These are phyloP conservation scores for Solanum habrochaites DNA, from an alignment of 257 asterid species.

Conservation along the genomic window DNA sequence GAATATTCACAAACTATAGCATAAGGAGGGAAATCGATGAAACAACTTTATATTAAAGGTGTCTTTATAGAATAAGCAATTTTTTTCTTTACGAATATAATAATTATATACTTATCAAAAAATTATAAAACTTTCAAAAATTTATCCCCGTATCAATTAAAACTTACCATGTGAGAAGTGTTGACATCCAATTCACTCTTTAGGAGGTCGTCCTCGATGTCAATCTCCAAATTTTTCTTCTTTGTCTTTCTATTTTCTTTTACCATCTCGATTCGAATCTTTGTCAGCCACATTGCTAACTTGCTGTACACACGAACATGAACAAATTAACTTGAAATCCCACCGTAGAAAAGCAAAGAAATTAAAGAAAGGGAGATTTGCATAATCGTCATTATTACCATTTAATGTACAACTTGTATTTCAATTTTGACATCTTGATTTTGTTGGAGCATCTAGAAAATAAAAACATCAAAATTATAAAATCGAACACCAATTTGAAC, in stretches of 20 bases:
- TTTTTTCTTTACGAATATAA: too few species aligned
- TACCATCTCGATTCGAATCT: neutral
- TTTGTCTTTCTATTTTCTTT: neutral
- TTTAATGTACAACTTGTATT: neutral
- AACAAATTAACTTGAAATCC: neutral
- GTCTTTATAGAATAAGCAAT: too few species aligned
- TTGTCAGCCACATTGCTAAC: neutral
- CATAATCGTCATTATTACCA: neutral
- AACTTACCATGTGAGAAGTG: neutral
- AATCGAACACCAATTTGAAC: neutral
- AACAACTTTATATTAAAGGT: neutral
- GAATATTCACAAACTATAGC: neutral
- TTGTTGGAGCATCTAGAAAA: neutral
- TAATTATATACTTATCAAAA: neutral
- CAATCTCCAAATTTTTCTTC: neutral
- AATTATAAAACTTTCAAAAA: neutral
- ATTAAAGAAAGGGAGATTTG: neutral
- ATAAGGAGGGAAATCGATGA: neutral
- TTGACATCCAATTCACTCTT: neutral
- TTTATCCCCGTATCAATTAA: neutral
- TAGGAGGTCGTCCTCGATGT: neutral
- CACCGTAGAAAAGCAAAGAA: neutral
- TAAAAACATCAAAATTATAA: neutral
- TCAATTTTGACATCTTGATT: neutral
- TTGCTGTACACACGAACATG: neutral